These are phyloP conservation scores for Fragosphaeria purpurea DNA, from an alignment of 2,329 filamentous ascomycete genomes.

Conservation along the genomic window DNA sequence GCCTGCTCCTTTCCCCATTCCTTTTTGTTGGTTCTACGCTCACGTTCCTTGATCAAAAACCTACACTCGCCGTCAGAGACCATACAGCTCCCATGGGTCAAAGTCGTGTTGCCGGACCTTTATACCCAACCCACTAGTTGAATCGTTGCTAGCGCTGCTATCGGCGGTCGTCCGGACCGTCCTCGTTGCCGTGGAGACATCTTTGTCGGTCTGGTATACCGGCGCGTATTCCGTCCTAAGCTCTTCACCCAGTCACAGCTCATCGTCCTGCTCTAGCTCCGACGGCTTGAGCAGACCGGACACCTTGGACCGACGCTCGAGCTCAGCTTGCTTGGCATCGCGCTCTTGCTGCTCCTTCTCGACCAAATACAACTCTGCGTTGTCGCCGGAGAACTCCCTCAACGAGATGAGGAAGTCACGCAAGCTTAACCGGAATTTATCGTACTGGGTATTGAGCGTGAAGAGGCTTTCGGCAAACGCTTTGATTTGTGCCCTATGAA, in stretches of 20 bases:
- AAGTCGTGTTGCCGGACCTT: neutral
- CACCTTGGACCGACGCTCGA: slow-evolving; percentile 87
- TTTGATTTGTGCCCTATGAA: slow-evolving; percentile 66
- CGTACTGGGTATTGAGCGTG: slow-evolving; percentile 75
- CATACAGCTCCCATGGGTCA: slow-evolving; percentile 10
- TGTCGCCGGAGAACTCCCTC: slow-evolving; percentile 94
- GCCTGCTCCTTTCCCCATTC: neutral
- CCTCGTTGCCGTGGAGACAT: neutral
- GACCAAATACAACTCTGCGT: slow-evolving; percentile 84
- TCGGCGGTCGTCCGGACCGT: neutral
- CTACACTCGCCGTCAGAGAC: neutral
- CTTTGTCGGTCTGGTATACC: slow-evolving; percentile 14
- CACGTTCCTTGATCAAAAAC: too few species aligned
- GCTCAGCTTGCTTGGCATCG: slow-evolving; percentile 77
- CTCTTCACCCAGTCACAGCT: slow-evolving; percentile 74
- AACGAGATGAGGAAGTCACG: slow-evolving; percentile 96
- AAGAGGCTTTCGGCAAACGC: slow-evolving; percentile 87
- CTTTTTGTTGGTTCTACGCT: neutral
- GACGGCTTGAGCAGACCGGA: slow-evolving; percentile 93
- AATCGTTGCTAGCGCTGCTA: too few species aligned
- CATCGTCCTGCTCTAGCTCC: slow-evolving; percentile 84
- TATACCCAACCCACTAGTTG: too few species aligned
- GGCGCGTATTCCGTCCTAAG: slow-evolving; percentile 51
- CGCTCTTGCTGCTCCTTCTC: slow-evolving; percentile 89
- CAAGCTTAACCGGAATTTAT: slow-evolving; percentile 90